Base-by-base conservation (phyloP, 768 basidiomycete species). In the Hydnomerulius pinastri region DNA sequence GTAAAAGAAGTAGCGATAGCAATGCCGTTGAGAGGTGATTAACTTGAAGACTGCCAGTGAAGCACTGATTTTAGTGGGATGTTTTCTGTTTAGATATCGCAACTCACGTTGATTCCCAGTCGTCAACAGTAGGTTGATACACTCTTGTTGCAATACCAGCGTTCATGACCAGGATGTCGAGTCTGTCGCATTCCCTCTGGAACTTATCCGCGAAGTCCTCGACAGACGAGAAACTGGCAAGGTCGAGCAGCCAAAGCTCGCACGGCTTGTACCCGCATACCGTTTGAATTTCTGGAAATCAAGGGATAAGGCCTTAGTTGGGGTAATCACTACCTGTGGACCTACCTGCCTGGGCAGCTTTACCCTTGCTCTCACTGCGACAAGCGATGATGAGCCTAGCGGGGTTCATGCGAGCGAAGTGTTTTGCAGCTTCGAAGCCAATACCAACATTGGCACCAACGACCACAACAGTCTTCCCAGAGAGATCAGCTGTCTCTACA, bases 121-220 rank as follows among this genome's bases (percentile, higher is more conserved):
- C 79, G 58, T 81, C 74, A 0, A 44, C 29, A 0, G 74, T 75
- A 8, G 54, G 39, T 6, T 60, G 30, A 27, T 68, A 71, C 8
- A n/a, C 42, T 2, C 0, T 1, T 0, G 17, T 2, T 0, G 43
- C 18, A 2, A 72, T 46, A 0, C 53, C 77, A 1, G 79, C 77
- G 24, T 80, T 80, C 59, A 73, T 69, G 10, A 79, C 66, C 2
- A 82, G 60, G 20, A 79, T 68, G 52, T 78, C 77, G 17, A 79
- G 55, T 17, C 35, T 35, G 5, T 48, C 60, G 4, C 36, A 46
- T 39, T 62, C 64, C n/a, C 38, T 43, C 20, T 56, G 45, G 21
- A 59, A 58, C 10, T 43, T 43, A 54, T 73, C 66, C 4, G 59
- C 70, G 50, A 78, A 79, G 4, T 59, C 64, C 6, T 55, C 64